These are phyloP conservation scores for Aspergillus calidoustus DNA, from an alignment of 2,329 filamentous ascomycete genomes.

Conservation along the genomic window DNA sequence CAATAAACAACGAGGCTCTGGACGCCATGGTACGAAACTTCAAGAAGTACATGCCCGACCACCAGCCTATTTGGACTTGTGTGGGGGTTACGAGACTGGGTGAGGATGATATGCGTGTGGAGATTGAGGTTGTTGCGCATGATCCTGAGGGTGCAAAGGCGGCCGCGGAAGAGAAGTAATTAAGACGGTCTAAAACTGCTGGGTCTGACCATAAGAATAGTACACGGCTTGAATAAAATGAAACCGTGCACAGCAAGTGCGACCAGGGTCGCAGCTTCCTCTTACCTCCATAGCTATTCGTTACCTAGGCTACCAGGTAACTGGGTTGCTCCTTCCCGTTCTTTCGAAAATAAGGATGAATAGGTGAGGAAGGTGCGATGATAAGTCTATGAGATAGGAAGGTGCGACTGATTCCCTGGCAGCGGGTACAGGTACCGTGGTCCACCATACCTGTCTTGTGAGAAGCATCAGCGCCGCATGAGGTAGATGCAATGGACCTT, in stretches of 20 bases:
- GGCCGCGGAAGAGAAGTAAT: background rate
- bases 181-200: no score
- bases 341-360: background rate
- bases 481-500: no score
- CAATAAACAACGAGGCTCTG: constrained; percentile 45
- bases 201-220: no score
- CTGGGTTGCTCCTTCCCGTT: background rate
- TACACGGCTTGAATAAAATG: no score
- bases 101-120: constrained; percentile 58
- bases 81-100: constrained; percentile 57
- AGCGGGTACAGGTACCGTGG: no score
- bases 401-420: no score
- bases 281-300: background rate
- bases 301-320: background rate
- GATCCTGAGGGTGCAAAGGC: constrained; percentile 27
- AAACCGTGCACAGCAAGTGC: background rate
- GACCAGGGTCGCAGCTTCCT: background rate
- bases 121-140: constrained; percentile 62
- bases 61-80: constrained; percentile 59
- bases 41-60: constrained; percentile 56
- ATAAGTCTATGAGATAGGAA: no score
- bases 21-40: constrained; percentile 54
- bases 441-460: no score
- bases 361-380: background rate
- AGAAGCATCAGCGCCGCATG: no score